Conservation (phyloP, 2,329 filamentous ascomycete species). For the Bretziella fagacearum region DNA sequence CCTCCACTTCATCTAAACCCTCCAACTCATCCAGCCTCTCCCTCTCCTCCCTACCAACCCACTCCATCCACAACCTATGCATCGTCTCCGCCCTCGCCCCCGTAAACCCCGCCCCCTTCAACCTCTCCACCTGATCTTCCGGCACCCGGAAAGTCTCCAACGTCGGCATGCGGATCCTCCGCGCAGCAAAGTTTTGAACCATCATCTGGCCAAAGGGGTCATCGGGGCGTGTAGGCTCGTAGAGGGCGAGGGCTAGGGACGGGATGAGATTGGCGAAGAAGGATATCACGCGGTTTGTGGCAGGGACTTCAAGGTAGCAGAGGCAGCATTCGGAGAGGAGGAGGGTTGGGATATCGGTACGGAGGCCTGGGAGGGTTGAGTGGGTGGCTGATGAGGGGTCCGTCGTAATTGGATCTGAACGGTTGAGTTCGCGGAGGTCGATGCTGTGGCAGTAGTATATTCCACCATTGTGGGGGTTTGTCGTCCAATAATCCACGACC, state of each 20-base stretch:
- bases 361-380: slow-evolving; percentile 29
- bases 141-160: slow-evolving; percentile 54
- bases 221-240: slow-evolving; percentile 72
- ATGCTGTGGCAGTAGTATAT: slow-evolving; percentile 44
- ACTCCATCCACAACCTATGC: slow-evolving; percentile 53
- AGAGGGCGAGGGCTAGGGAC: slow-evolving; percentile 48
- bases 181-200: slow-evolving; percentile 70
- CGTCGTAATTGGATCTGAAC: too few species aligned
- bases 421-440: slow-evolving; percentile 57
- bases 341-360: slow-evolving; percentile 54
- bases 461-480: slow-evolving; percentile 19
- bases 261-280: slow-evolving; percentile 42
- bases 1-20: slow-evolving; percentile 87
- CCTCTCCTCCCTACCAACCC: slow-evolving; percentile 56
- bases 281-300: slow-evolving; percentile 45
- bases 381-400: too few species aligned
- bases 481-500: not conserved
- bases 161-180: slow-evolving; percentile 73
- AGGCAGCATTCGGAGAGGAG: slow-evolving; percentile 91
- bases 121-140: slow-evolving; percentile 47
- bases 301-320: slow-evolving; percentile 58
- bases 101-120: slow-evolving; percentile 50
- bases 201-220: slow-evolving; percentile 86
- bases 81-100: slow-evolving; percentile 28
- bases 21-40: slow-evolving; percentile 64